phyloP scores from a whole-genome alignment of 2,329 filamentous ascomycete species.

The Penicillium italicum region DNA sequence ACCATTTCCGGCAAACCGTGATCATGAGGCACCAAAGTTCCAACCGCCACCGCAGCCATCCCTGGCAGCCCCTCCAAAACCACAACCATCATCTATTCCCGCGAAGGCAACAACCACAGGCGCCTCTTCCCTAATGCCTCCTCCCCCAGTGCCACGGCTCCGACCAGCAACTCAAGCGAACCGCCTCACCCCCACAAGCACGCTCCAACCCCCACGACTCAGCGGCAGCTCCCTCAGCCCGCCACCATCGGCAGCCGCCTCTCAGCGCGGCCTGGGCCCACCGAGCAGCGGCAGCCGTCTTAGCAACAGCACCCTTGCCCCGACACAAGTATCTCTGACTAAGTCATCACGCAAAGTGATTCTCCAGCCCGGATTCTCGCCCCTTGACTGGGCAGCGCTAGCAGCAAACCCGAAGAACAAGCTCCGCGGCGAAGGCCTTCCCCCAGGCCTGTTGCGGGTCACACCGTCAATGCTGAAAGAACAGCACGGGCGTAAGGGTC shows the following conservation, averaged over 20 bases:
- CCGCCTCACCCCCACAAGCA: constrained; percentile 14
- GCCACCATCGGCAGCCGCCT: constrained; percentile 45
- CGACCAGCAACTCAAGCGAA: constrained; percentile 24
- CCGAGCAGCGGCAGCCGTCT: constrained; percentile 41
- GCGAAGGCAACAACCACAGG: constrained; percentile 11
- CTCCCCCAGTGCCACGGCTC: constrained; percentile 32
- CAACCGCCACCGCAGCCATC: constrained; percentile 9
- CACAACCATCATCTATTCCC: constrained; percentile 7
- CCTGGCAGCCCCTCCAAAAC: constrained; percentile 11
- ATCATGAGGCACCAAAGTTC: constrained; percentile 7
- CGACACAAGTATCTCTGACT: constrained; percentile 45
- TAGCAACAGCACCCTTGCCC: constrained; percentile 42
- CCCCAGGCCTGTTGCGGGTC: constrained; percentile 63
- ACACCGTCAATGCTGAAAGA: constrained; percentile 74
- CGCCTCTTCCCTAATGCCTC: constrained; percentile 33
- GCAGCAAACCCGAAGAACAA: constrained; percentile 60
- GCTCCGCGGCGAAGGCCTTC: constrained; percentile 56
- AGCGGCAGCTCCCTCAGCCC: constrained; percentile 34
- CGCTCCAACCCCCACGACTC: constrained; percentile 30
- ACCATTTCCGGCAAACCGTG: constrained; percentile 5
- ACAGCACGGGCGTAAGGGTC: constrained; percentile 77
- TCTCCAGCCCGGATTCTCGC: constrained; percentile 85
- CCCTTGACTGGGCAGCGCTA: constrained; percentile 90
- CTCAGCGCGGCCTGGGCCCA: constrained; percentile 41
- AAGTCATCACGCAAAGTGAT: constrained; percentile 59